Evolutionary conservation across 2,329 filamentous ascomycete species (phyloP).

Genomic region (Furcasterigmium sp.): DNA sequence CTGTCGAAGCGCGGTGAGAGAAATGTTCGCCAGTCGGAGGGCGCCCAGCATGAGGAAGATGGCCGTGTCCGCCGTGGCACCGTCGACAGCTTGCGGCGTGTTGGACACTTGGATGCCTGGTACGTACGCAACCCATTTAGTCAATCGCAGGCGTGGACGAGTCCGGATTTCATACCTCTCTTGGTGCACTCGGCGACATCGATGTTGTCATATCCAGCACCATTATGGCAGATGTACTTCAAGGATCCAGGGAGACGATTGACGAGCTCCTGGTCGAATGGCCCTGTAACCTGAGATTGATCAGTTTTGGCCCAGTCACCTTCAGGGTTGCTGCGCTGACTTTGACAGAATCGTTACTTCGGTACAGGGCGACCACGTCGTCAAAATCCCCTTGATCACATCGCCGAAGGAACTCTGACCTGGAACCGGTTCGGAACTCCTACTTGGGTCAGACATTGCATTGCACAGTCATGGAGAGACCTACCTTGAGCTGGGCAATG

Average conservation of each 20-base stretch:
- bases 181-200: constrained; percentile 57
- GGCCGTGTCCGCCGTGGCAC: constrained; percentile 65
- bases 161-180: constrained; percentile 4
- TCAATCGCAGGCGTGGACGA: no score
- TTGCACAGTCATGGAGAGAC: not conserved
- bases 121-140: constrained; percentile 12
- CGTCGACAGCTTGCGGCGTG: constrained; percentile 61
- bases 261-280: constrained; percentile 56
- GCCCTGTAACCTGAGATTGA: constrained; percentile 42
- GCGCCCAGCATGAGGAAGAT: constrained; percentile 69
- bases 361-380: not conserved
- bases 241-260: constrained; percentile 29
- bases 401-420: not conserved
- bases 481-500: not conserved
- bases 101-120: constrained; percentile 60
- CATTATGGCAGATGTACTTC: constrained; percentile 14
- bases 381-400: not conserved
- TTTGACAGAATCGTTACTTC: not conserved
- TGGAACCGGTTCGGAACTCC: not conserved
- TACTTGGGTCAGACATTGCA: not conserved
- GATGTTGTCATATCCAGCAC: constrained; percentile 62
- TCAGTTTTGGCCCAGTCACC: no score
- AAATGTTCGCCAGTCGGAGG: constrained; percentile 36
- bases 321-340: no score
- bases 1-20: constrained; percentile 52